Base-by-base conservation (phyloP, 331 rosid species). In the Quercus lobata region DNA sequence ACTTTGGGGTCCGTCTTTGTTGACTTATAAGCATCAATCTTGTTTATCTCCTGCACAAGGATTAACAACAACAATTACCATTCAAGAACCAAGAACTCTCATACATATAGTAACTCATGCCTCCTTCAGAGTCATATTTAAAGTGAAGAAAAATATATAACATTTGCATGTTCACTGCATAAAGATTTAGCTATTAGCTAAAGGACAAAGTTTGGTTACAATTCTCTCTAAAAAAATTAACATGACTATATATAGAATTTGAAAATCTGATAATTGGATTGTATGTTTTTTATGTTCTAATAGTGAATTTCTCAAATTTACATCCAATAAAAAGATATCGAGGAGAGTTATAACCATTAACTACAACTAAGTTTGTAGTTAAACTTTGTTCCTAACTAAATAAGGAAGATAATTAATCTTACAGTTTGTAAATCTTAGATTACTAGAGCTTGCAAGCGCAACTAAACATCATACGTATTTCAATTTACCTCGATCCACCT, bases 401-500 rank as follows among this genome's bases (percentile, higher is more conserved):
- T 68, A 7, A 14, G 14, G n/a, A 2, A 65, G 27, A 34, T 6
- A 68, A 49, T 49, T 49, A 32, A 19, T 34, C 46, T 6, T 49
- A 49, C 52, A 34, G 8, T 52, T 15, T 32, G 24, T 34, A 34
- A 35, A 18, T 18, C 72, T 19, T 68, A 68, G 54, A 49, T 17
- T 14, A 35, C 11, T 34, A 1, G 1, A 34, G 35, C 3, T 65
- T 5, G 22, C 18, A 30, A 65, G 32, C 16, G 41, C 71, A 8
- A 49, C 17, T 49, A 49, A 49, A 49, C 4, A 7, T 30, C 3
- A 0, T 3, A 66, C 12, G 53, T 18, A 41, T 2, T 25, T 35
- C 32, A 14, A 19, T 30, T 52, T 88, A 89, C 97, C 94, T 90
- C 92, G n/a, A 88, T 78, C 93, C 93, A 93, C 61, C 85, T 81